Evolutionary conservation across 2,329 filamentous ascomycete genomes (phyloP).

Genomic region (Triangularia setosa): DNA sequence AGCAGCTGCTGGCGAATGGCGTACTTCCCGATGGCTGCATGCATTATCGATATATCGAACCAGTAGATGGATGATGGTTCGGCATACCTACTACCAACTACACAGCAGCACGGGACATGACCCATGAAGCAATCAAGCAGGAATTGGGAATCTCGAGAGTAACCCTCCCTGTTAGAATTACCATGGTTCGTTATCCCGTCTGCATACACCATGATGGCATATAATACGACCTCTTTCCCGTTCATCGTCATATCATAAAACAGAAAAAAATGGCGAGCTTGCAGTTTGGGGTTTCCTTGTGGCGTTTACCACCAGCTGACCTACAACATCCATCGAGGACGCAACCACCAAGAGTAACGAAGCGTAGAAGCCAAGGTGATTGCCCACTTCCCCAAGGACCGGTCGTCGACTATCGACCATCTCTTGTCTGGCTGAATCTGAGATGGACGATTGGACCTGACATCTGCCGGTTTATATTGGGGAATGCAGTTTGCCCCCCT

Average conservation of each 20-base stretch:
- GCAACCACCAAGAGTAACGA: background rate
- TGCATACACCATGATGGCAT: background rate
- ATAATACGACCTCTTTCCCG: background rate
- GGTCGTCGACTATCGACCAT: background rate
- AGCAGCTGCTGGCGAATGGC: background rate
- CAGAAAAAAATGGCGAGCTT: background rate
- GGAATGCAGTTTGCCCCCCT: slow-evolving; percentile 13
- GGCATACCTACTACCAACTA: background rate
- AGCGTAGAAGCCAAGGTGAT: background rate
- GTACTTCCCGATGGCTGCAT: background rate
- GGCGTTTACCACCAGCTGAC: background rate
- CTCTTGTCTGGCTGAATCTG: background rate
- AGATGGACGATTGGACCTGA: slow-evolving; percentile 24
- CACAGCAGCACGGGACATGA: background rate
- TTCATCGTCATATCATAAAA: background rate
- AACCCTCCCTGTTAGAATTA: background rate
- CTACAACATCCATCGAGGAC: background rate
- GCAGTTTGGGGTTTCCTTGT: background rate
- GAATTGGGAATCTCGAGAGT: background rate
- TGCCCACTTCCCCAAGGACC: background rate
- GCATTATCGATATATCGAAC: background rate
- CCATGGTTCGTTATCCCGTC: background rate
- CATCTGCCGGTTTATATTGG: slow-evolving; percentile 28
- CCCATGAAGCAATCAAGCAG: background rate
- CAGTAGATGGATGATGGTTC: background rate